Evolutionary conservation across 306 rosid species (phyloP), one percentile per base, ranked within the genome.

Genomic region (Castanea mollissima): DNA sequence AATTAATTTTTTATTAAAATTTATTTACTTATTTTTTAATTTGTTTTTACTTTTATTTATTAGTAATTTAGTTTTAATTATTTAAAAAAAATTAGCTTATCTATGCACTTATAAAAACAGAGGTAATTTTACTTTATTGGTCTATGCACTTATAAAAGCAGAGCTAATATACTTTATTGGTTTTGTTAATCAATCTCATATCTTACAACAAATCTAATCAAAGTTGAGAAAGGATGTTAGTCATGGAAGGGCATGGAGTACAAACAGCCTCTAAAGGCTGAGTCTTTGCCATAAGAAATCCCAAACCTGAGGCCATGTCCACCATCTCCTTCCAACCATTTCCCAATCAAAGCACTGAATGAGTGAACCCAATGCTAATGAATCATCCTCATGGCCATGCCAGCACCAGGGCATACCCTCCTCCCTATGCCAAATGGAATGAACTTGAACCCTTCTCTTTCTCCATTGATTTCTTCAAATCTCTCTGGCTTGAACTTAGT

Each of bases 331-430:
- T 59, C 31, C 67, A 32, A 55, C 44, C 29, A 23, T 84, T 1
- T 77, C 73, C 88, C 88, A 84, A 3, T 85, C 85, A 58, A 85
- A 85, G 6, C 34, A 82, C 6, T 82, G 87, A 71, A 87, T 35
- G 29, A 84, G 59, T 5, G 76, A 32, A 0, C 86, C 90, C 2
- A 84, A n/a, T n/a, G 79, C 70, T 51, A 71, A 56, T 4, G 78
- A 77, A 77, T 29, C 10, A 78, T 51, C 20, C 73, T 64, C 6
- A 9, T 12, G 18, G 7, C 67, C 67, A 59, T 23, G 34, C 34
- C 57, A 41, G 77, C 81, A 4, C 82, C 76, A 4, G 82, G 87
- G 54, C 84, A 80, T 1, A 63, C 73, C 67, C 67, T 59, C 67
- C 67, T 11, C 46, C 76, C 84, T 3, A 57, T 29, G 1, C 87